A percentile compares a stretch with the other conserved stretches of the same genome.
phyloP scores from a whole-genome alignment of 306 rosid genomes.

The Delonix regia region DNA sequence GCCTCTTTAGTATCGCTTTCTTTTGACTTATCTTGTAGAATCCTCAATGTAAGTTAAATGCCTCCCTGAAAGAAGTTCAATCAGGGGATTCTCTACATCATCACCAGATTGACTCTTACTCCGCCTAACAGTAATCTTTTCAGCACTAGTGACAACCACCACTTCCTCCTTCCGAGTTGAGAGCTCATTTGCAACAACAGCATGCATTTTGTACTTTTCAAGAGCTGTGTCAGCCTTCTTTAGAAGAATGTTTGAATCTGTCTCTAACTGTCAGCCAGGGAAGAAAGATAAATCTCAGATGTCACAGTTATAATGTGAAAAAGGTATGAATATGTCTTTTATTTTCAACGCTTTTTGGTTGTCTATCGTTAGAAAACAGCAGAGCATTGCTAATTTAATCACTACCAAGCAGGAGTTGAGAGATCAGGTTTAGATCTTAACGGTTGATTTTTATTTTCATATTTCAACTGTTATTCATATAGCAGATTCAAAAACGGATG shows the following conservation, averaged over 20 bases:
- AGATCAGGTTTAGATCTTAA: not conserved
- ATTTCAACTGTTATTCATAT: not conserved
- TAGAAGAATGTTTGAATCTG: constrained; percentile 84
- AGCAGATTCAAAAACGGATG: not conserved
- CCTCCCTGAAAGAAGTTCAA: constrained; percentile 54
- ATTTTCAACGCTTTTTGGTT: not conserved
- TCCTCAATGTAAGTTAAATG: constrained; percentile 59
- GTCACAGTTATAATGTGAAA: not conserved
- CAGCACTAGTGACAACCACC: constrained; percentile 63
- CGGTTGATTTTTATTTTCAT: not conserved
- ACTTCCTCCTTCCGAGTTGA: constrained; percentile 85
- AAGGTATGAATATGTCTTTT: constrained; percentile 14
- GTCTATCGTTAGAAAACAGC: not conserved
- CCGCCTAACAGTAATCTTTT: constrained; percentile 56
- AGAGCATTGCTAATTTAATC: constrained; percentile 13
- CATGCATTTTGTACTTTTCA: constrained; percentile 82
- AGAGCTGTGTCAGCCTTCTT: constrained; percentile 78
- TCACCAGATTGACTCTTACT: constrained; percentile 47
- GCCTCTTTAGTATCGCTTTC: constrained; percentile 14
- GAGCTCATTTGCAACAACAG: constrained; percentile 93
- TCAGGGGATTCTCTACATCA: constrained; percentile 71
- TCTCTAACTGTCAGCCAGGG: constrained; percentile 71
- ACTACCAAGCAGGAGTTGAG: constrained; percentile 22
- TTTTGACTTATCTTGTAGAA: constrained; percentile 32
- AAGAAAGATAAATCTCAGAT: constrained; percentile 24